phyloP scores from a whole-genome alignment of 768 basidiomycete genomes.

The Paxillus ammoniavirescens region DNA sequence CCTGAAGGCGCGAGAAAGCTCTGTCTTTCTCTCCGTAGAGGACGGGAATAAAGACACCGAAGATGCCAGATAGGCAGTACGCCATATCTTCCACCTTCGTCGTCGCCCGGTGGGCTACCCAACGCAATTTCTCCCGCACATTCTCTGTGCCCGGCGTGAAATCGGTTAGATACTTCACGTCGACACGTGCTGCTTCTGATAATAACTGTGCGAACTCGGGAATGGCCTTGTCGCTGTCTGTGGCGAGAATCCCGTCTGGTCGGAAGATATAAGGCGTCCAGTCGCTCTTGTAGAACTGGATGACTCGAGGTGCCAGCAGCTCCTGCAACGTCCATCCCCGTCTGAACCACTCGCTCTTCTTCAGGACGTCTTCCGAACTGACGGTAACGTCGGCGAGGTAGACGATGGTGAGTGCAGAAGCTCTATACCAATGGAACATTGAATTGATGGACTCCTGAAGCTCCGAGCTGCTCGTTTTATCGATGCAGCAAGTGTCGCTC shows the following conservation, averaged over 20 bases:
- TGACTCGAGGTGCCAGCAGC: background rate
- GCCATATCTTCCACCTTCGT: background rate
- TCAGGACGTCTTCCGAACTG: background rate
- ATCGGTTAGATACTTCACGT: background rate
- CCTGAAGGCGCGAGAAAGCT: conserved; percentile 5
- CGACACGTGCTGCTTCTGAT: background rate
- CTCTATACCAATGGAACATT: too few relatives aligned
- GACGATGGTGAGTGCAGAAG: background rate
- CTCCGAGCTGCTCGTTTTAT: too few relatives aligned
- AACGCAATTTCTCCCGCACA: background rate
- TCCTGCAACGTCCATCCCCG: background rate
- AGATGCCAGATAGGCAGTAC: background rate
- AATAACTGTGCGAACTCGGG: background rate
- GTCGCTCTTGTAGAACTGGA: background rate
- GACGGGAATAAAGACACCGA: background rate
- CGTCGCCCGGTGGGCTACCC: background rate
- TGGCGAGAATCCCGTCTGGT: background rate
- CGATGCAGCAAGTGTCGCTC: too few relatives aligned
- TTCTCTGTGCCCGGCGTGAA: background rate
- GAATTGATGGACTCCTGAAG: too few relatives aligned
- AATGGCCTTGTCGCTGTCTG: too few relatives aligned
- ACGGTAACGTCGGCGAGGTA: background rate
- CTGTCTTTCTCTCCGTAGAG: background rate
- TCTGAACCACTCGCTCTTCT: background rate
- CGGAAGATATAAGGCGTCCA: background rate